Evolutionary conservation across 371 early-diverging fungal species (phyloP), one percentile per base, ranked within the genome.

Genomic region (Lichtheimia hyalospora): DNA sequence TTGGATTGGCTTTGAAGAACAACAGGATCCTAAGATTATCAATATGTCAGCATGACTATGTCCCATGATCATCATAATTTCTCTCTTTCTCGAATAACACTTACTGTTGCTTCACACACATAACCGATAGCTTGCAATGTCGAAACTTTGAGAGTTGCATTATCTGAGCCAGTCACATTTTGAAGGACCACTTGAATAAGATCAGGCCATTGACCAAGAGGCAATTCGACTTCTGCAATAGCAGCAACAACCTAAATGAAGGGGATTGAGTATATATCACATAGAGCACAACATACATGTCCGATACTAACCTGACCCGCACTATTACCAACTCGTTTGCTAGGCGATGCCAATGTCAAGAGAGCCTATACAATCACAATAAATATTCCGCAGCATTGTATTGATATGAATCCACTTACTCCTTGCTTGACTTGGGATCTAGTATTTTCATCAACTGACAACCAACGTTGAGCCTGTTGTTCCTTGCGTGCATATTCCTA

Each of bases 181-280:
- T 86, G 81, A 40, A 96, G 77, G 71, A 97, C 81, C 28, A 75
- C 71, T 25, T 69, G 74, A 68, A 98, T 94, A 54, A 96, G 73
- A 53, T 96, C 94, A 28, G 79, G 81, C 96, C 98, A 97, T 63
- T 87, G 81, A 12, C 84, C 77, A 23, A 71, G 67, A 28, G 96
- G 96, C 55, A 98, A 77, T 68, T 98, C 98, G 43, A 96, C 90
- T 52, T 86, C 89, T 12, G 94, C 93, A 69, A 98, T 92, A 44
- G 96, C 94, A 40, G 96, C 88, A 60, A 95, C 82, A 44, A 88
- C 84, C 85, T 90, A 78, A 20, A 39, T 3, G 6, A 10, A 21
- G 16, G 13, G 8, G 46, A 0, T 34, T 28, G 21, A 20, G 20
- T 34, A 34, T 34, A 34, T 34, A 34, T 10, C 10, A 34, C 34